phyloP scores from a whole-genome alignment of 2,329 filamentous ascomycete genomes.

The Bipolaris sorokiniana region DNA sequence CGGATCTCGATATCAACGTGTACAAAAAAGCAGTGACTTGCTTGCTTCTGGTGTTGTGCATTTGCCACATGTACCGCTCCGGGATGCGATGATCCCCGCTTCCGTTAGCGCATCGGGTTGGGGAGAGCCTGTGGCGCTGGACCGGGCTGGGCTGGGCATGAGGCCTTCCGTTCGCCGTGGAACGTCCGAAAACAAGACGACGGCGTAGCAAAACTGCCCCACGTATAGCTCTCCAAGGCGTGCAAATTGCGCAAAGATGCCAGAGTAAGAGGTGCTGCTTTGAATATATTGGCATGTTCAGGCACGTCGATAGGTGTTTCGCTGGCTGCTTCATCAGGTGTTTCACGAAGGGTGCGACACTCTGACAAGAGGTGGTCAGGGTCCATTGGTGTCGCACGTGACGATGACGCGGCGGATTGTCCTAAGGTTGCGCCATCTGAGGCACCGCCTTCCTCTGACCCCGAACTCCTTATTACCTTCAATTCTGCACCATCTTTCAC shows the following conservation, averaged over 20 bases:
- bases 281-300: not conserved
- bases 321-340: slow-evolving; percentile 8
- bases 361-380: slow-evolving; percentile 12
- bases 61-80: not conserved
- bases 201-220: not conserved
- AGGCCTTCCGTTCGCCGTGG: not conserved
- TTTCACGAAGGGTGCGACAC: slow-evolving; percentile 17
- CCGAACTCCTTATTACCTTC: slow-evolving; percentile 15
- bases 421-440: slow-evolving; percentile 15
- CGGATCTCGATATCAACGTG: not conserved
- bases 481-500: slow-evolving; percentile 21
- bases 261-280: not conserved
- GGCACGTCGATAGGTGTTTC: not conserved
- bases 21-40: not conserved
- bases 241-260: not conserved
- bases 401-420: slow-evolving; percentile 17
- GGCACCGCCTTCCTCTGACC: slow-evolving; percentile 21
- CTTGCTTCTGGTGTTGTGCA: not conserved
- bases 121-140: not conserved
- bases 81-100: not conserved
- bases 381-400: slow-evolving; percentile 14
- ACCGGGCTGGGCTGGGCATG: no score
- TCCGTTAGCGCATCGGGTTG: not conserved
- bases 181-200: not conserved
- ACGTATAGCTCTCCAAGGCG: not conserved